Evolutionary conservation across 1,139 yeast species (phyloP).

Genomic region (Candida pseudocylindracea): DNA sequence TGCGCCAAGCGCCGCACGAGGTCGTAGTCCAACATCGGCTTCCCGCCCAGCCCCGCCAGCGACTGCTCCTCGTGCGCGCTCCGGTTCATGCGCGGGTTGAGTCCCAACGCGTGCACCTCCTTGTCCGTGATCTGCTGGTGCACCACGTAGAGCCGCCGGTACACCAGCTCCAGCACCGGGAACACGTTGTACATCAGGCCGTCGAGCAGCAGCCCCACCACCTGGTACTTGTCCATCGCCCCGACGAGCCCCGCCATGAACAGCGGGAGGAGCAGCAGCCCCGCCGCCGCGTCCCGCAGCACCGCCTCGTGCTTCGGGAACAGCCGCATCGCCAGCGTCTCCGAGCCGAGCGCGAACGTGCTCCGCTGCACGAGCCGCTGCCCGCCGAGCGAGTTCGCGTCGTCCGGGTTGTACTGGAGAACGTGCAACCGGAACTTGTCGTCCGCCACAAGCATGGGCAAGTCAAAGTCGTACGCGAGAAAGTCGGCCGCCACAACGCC

Average conservation of each 20-base stretch:
- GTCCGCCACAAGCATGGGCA: constrained; percentile 52
- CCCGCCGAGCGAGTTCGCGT: constrained; percentile 64
- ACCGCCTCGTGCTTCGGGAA: constrained; percentile 21
- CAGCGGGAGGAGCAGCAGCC: constrained; percentile 3
- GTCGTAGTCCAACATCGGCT: constrained; percentile 38
- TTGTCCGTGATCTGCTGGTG: constrained; percentile 77
- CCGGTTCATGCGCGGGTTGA: constrained; percentile 60
- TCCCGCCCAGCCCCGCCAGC: constrained; percentile 16
- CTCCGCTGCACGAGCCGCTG: constrained; percentile 50
- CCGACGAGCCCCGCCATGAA: too few species aligned
- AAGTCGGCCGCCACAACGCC: constrained; percentile 55
- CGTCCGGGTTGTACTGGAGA: constrained; percentile 82
- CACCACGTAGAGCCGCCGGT: constrained; percentile 61
- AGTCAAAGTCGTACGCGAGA: constrained; percentile 44
- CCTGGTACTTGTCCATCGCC: constrained; percentile 13
- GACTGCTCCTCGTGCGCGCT: too few species aligned
- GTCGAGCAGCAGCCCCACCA: constrained; percentile 52
- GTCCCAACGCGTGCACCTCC: constrained; percentile 50
- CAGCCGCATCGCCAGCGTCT: constrained; percentile 33
- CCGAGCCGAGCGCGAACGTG: constrained; percentile 46
- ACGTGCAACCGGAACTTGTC: constrained; percentile 47
- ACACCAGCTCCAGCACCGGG: constrained; percentile 55
- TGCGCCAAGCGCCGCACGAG: constrained; percentile 28
- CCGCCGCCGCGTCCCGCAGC: constrained; percentile 3
- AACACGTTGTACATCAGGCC: constrained; percentile 61